Conservation (phyloP, 805 yeast genomes). For the Candida lessepsii region DNA sequence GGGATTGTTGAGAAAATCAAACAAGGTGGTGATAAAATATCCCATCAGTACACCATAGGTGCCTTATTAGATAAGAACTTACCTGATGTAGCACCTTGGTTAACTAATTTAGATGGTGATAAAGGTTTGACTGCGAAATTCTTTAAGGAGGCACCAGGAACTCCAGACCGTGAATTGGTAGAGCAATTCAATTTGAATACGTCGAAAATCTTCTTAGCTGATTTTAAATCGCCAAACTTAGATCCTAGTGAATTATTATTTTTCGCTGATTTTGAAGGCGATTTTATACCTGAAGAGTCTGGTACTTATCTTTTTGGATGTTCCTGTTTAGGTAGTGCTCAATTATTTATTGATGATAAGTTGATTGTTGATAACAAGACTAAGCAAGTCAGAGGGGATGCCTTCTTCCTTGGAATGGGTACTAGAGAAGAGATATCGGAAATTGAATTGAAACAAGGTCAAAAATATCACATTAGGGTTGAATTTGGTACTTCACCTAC, state of each 20-base stretch:
- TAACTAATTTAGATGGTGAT: slow-evolving; percentile 23
- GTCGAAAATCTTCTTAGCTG: slow-evolving; percentile 24
- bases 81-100: slow-evolving; percentile 28
- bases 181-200: slow-evolving; percentile 20
- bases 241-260: slow-evolving; percentile 24
- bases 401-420: slow-evolving; percentile 53
- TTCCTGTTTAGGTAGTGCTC: slow-evolving; percentile 54
- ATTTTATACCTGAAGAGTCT: slow-evolving; percentile 45
- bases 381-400: slow-evolving; percentile 47
- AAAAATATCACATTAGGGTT: slow-evolving; percentile 43
- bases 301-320: slow-evolving; percentile 54
- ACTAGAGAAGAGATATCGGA: slow-evolving; percentile 48
- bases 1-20: slow-evolving; percentile 37
- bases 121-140: slow-evolving; percentile 21
- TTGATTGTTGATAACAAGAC: slow-evolving; percentile 57
- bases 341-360: slow-evolving; percentile 50
- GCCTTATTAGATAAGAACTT: slow-evolving; percentile 30
- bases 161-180: slow-evolving; percentile 15
- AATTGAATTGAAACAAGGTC: slow-evolving; percentile 42
- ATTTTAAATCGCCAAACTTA: slow-evolving; percentile 21
- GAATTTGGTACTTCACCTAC: slow-evolving; percentile 42
- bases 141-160: slow-evolving; percentile 18
- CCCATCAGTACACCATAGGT: slow-evolving; percentile 29
- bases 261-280: slow-evolving; percentile 45
- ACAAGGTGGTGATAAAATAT: slow-evolving; percentile 24